Percentiles rank a stretch among this genome's conserved stretches.
These are phyloP conservation scores for Penicillium janthinellum DNA, from an alignment of 2,329 filamentous ascomycete species.

Conservation along the genomic window DNA sequence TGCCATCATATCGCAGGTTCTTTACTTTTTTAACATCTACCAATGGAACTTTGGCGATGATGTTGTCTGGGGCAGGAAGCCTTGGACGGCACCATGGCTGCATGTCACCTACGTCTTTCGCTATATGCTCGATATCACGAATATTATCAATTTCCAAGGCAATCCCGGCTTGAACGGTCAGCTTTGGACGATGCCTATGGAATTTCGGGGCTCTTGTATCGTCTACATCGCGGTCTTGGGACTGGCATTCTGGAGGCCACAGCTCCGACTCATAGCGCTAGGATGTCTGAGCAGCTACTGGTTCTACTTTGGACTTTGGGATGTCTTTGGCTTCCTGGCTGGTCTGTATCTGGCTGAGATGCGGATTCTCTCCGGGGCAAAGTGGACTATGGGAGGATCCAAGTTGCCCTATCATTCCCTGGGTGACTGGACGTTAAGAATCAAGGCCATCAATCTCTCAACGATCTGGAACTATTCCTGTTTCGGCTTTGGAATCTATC, in stretches of 20 bases:
- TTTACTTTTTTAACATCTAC: conserved; percentile 24
- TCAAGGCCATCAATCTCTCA: conserved; percentile 2
- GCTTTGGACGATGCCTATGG: conserved; percentile 32
- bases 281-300: conserved; percentile 16
- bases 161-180: conserved; percentile 22
- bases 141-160: conserved; percentile 13
- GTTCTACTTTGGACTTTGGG: conserved; percentile 28
- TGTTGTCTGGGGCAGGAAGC: conserved; percentile 8
- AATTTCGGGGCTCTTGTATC: conserved; percentile 28
- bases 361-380: neutral
- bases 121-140: conserved; percentile 12
- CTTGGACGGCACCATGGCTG: conserved; percentile 15
- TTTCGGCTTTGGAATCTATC: conserved; percentile 22
- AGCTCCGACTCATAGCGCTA: conserved; percentile 15
- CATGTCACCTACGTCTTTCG: conserved; percentile 16
- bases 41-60: conserved; percentile 12
- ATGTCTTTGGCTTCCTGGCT: conserved; percentile 19
- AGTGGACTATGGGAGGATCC: neutral
- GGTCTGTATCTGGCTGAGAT: conserved; percentile 10
- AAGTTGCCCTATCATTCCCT: conserved; percentile 5
- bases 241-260: conserved; percentile 23
- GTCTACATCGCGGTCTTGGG: conserved; percentile 22
- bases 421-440: neutral
- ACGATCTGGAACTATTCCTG: conserved; percentile 1
- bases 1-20: conserved; percentile 24